Base-by-base conservation (phyloP, 1,139 yeast species). In the Candida buenavistaensis region DNA sequence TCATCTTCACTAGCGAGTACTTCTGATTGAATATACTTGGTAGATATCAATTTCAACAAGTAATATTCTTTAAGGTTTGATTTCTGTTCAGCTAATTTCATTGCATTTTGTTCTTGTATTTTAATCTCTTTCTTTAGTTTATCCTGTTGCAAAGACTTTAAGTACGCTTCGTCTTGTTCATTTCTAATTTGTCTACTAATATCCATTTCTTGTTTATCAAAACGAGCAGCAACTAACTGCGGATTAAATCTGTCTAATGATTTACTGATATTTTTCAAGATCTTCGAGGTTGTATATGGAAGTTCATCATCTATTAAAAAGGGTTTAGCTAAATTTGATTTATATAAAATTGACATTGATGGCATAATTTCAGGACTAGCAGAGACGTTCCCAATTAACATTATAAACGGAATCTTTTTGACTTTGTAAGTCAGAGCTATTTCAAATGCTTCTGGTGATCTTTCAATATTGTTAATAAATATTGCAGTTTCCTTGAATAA, bases 91-190 rank as follows among this genome's bases (percentile, higher is more conserved):
- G 45, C 35, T 19, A 46, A 38, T 23, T 46, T 35, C 21, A 44
- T 35, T 26, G 46, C 43, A 14, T 48, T 44, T 35, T 57, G 59
- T 37, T 60, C 64, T 35, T 60, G 59, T 46, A 44, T 37, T 52
- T 59, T 43, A 58, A 65, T 40, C 55, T 45, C 32, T 39, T 64
- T 67, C 47, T 68, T 69, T 13, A 56, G 36, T 31, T 56, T 56
- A 50, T 78, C 83, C 25, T 57, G 61, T 28, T 70, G 61, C 19
- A 78, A 55, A 0, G 81, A 75, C 46, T 68, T 68, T 32, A 62
- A 53, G 45, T 75, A 78, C 2, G 82, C 83, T 32, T 64, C 71
- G 46, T 78, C 82, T 48, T 78, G 84, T 45, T 74, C 74, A 45
- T 73, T 72, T 47, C 78, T 73, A 26, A 78, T 52, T 19, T 67